phyloP scores from a whole-genome alignment of 2,329 filamentous ascomycete genomes.

The Exutisphaerella laricina region DNA sequence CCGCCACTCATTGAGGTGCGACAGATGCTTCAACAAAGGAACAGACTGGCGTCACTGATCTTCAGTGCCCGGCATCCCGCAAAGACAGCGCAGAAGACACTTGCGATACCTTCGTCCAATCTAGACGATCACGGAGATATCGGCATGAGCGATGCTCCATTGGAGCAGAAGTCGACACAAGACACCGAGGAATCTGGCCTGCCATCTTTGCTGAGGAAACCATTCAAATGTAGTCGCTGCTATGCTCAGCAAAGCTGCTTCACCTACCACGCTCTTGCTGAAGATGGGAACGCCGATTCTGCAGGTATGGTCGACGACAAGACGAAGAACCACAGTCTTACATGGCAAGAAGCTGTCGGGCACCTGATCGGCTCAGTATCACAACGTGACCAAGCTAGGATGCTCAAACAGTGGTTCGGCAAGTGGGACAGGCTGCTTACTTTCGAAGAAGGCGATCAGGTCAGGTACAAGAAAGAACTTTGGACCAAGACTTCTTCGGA shows the following conservation, averaged over 20 bases:
- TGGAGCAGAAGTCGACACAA: conserved; percentile 14
- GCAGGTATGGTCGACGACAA: conserved; percentile 70
- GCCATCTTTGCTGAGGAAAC: conserved; percentile 77
- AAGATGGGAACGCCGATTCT: conserved; percentile 72
- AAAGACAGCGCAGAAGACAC: not conserved
- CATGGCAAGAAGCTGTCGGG: conserved; percentile 68
- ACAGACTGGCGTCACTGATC: conserved; percentile 79
- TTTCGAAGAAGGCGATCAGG: conserved; percentile 86
- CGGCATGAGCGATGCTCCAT: not conserved
- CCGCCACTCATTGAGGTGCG: conserved; percentile 81
- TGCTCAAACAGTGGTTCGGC: conserved; percentile 75
- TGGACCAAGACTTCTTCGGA: conserved; percentile 94
- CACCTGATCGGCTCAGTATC: conserved; percentile 23
- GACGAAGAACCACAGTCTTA: conserved; percentile 29
- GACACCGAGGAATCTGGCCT: conserved; percentile 54
- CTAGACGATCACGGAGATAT: not conserved
- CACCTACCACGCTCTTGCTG: conserved; percentile 84
- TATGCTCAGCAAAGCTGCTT: conserved; percentile 91
- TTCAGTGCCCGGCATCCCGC: conserved; percentile 40
- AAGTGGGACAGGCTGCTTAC: conserved; percentile 94
- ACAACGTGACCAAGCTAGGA: conserved; percentile 43
- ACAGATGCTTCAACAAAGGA: conserved; percentile 95
- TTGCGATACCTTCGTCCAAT: not conserved
- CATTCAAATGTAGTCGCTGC: conserved; percentile 76
- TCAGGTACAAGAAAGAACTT: conserved; percentile 79